These are phyloP conservation scores for Ulvella scutata DNA, from an alignment of 139 green algal genomes.

Conservation along the genomic window DNA sequence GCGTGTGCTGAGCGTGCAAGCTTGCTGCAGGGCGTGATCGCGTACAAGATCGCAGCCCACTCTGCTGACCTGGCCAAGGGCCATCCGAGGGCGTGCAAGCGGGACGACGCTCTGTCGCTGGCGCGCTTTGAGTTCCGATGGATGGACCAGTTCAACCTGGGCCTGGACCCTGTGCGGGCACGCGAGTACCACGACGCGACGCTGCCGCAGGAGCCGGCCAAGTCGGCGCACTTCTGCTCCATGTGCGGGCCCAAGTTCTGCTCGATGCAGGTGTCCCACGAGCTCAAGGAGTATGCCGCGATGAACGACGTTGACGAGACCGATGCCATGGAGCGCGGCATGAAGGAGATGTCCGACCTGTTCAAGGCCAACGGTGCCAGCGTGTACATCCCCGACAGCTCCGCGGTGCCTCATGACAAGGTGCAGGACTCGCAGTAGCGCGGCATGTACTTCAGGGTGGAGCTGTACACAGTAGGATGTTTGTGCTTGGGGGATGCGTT, in stretches of 20 bases:
- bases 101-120: conserved; percentile 78
- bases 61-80: conserved; percentile 89
- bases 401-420: neutral
- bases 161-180: conserved; percentile 79
- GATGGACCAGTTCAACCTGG: conserved; percentile 91
- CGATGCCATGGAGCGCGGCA: conserved; percentile 28
- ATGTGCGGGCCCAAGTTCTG: conserved; percentile 94
- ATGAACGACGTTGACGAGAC: conserved; percentile 11
- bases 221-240: conserved; percentile 58
- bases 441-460: too few relatives aligned
- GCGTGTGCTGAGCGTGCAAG: too few relatives aligned
- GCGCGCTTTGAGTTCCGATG: conserved; percentile 95
- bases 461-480: too few relatives aligned
- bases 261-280: conserved; percentile 72
- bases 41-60: conserved; percentile 97
- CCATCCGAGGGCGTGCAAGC: conserved; percentile 62
- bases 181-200: conserved; percentile 72
- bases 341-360: conserved; percentile 61
- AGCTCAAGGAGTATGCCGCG: conserved; percentile 45
- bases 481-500: too few relatives aligned
- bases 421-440: too few relatives aligned
- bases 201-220: conserved; percentile 61
- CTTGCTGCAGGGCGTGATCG: conserved; percentile 63
- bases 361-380: conserved; percentile 60
- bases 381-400: conserved; percentile 37